A percentile compares a stretch with the other conserved stretches of the same genome.
phyloP scores from a whole-genome alignment of 345 rosid species.

The Aethionema arabicum region DNA sequence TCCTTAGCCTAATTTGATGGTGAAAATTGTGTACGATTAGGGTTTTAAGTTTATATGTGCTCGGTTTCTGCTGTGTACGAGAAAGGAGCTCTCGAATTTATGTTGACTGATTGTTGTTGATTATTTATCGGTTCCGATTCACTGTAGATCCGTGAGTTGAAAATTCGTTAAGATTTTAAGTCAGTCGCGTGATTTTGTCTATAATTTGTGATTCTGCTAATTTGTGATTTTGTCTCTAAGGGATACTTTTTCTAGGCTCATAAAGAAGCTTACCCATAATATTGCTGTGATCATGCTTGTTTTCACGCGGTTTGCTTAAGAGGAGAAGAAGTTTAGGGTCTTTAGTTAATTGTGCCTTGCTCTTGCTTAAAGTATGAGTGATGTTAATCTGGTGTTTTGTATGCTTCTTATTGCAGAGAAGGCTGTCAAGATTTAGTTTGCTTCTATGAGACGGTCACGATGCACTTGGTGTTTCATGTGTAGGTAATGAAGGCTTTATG shows the following conservation, averaged over 20 bases:
- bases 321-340: neutral
- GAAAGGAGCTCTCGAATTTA: conserved; percentile 1
- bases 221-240: neutral
- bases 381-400: conserved; percentile 15
- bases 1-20: conserved; percentile 4
- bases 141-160: conserved; percentile 13
- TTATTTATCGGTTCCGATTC: conserved; percentile 12
- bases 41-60: conserved; percentile 2
- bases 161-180: neutral
- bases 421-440: conserved; percentile 22
- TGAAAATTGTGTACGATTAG: neutral
- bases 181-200: neutral
- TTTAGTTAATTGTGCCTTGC: neutral
- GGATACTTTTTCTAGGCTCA: neutral
- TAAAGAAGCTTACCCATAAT: neutral
- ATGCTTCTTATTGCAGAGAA: conserved; percentile 21
- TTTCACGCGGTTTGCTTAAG: neutral
- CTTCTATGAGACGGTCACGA: conserved; percentile 32
- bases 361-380: neutral
- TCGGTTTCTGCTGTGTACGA: neutral
- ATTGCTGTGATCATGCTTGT: neutral
- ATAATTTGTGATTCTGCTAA: neutral
- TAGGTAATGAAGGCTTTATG: conserved; percentile 72
- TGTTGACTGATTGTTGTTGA: conserved; percentile 13
- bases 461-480: conserved; percentile 36